phyloP scores from a whole-genome alignment of 768 basidiomycete species.

The Phylloporus rhodoxanthus region DNA sequence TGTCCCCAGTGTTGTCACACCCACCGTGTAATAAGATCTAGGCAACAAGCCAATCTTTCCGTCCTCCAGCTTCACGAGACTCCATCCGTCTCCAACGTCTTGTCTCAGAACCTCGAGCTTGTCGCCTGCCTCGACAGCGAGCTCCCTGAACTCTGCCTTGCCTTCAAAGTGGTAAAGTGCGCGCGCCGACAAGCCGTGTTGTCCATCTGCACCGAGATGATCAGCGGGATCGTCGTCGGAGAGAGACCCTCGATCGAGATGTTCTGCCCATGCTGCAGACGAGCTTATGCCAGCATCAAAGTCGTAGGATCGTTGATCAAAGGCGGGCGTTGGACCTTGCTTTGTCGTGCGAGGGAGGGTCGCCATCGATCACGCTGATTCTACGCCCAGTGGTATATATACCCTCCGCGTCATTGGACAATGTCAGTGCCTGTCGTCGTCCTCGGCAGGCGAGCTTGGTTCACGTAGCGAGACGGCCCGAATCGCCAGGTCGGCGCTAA shows the following conservation, averaged over 20 bases:
- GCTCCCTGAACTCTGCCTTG: conserved; percentile 67
- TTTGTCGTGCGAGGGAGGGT: conserved; percentile 33
- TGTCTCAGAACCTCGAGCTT: conserved; percentile 66
- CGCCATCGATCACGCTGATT: conserved; percentile 23
- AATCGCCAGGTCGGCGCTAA: neutral
- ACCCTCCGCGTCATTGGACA: neutral
- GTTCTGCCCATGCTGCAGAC: conserved; percentile 71
- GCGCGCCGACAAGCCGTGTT: conserved; percentile 48
- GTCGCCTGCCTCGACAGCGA: conserved; percentile 64
- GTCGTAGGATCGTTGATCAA: conserved; percentile 33
- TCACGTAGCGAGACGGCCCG: neutral
- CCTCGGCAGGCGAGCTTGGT: neutral
- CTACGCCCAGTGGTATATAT: neutral
- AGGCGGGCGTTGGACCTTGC: conserved; percentile 17
- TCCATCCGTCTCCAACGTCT: conserved; percentile 75
- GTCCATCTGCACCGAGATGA: conserved; percentile 29
- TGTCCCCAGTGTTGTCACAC: conserved; percentile 15
- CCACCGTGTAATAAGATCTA: conserved; percentile 65
- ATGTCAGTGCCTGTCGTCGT: neutral
- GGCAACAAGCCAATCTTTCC: conserved; percentile 68
- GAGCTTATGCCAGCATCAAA: conserved; percentile 78
- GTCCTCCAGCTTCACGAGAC: conserved; percentile 53
- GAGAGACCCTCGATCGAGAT: conserved; percentile 41
- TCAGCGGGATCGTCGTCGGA: conserved; percentile 49
- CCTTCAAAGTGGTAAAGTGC: conserved; percentile 73